Base-by-base conservation (phyloP, 2,329 filamentous ascomycete species). In the Penicillium sp. region DNA sequence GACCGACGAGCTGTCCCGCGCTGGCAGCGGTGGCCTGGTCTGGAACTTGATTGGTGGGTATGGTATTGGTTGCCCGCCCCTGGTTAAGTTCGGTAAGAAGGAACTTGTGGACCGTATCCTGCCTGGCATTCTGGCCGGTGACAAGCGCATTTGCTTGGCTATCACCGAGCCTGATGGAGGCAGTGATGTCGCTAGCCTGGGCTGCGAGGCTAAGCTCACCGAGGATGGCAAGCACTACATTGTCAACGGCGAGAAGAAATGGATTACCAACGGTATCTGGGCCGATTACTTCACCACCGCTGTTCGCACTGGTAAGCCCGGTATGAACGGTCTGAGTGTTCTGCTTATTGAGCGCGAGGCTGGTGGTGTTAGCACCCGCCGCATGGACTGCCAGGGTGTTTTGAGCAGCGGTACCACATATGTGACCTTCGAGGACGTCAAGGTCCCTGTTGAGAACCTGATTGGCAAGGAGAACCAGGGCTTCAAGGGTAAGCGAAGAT, bases 231-330 rank as follows among this genome's bases (percentile, higher is more conserved):
- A 97, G 82, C 91, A 97, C 79, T 99, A 95, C 78, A 97, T 97
- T 65, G 94, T 99, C 77, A 99, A 97, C 71, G 94, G 94, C 51
- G 93, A 97, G 85, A 97, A 99, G 89, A 99, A 99, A 80, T 97
- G 94, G 93, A 97, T 97, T 76, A 97, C 93, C 68, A 99, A 99
- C 77, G 94, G 94, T 69, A 86, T 97, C 69, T 97, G 92, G 91
- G 85, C 83, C 59, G 94, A 99, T 75, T 99, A 97, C 81, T 97
- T 97, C 81, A 97, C 94, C 51, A 95, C 91, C 13, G 94, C 93
- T 23, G 94, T 99, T 34, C 88, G 94, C 56, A 99, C 94, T 6
- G 92, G 89, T 60, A 88, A 87, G 29, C 80, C 85, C 21, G 94
- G 94, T 63, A 97, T 97, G 92, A 92, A 93, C 70, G 94, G 94